Evolutionary conservation across 2,329 filamentous ascomycete genomes (phyloP), one percentile per base, ranked within the genome.

Genomic region (Ophiostoma australiae): DNA sequence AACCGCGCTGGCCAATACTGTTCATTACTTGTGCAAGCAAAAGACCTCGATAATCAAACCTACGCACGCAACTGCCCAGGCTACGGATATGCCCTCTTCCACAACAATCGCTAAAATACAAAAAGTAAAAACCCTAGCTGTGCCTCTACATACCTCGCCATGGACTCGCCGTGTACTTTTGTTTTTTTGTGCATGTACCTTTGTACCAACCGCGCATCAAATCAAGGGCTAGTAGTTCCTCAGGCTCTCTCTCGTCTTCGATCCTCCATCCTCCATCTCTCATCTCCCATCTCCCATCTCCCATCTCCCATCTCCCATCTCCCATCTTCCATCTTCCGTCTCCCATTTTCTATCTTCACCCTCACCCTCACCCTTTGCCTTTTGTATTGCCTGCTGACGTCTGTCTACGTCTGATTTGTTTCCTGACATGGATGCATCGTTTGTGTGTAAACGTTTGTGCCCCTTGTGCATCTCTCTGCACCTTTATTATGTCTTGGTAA

Each of bases 31-130:
- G 33, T 41, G 33, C 63, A 66, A 39, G 20, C 63, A 23, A 20
- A 39, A 66, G 35, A 48, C 17, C 33, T 23, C 11, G 20, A 39
- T 35, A 66, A 39, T 39, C 61, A 39, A n/a, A 65, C 63, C 20
- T 66, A 66, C 63, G 63, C 63, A 66, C 63, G 63, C 63, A 66
- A 66, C 63, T 15, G 17, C 10, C 11, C 20, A 11, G 15, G 35
- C 63, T 35, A 66, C 63, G 35, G 63, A 66, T 39, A 66, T 39
- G 63, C 35, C 63, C 8, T 39, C 63, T 39, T 15, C 63, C 35
- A n/a, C n/a, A 10, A n/a, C n/a, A 10, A 35, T 65, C 31, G 48
- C 48, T 52, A n/a, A 52, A 23, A 52, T 20, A 52, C 48, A 41
- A 41, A 41, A 41, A 41, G 10, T 3, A 41, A 20, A 20, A 8